These are phyloP conservation scores for Voacanga thouarsii DNA, from an alignment of 257 asterid genomes.

Conservation along the genomic window DNA sequence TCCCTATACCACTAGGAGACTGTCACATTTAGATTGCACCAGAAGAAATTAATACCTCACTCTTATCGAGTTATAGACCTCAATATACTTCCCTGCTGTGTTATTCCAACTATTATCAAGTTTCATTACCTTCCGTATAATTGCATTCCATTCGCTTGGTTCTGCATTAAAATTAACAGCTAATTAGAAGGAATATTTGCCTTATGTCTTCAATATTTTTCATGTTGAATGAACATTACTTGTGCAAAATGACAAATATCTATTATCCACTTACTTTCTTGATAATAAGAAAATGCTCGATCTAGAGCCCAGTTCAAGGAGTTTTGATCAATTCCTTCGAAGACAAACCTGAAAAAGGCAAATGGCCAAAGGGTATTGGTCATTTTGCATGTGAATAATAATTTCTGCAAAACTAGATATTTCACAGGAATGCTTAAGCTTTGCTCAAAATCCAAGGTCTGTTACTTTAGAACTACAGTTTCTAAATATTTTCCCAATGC, in stretches of 20 bases:
- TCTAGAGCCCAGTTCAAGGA: conserved; percentile 58
- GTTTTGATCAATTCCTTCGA: conserved; percentile 79
- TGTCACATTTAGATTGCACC: no score
- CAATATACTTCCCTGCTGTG: conserved; percentile 74
- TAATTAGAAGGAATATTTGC: neutral
- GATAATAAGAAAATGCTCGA: conserved; percentile 63
- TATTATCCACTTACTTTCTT: conserved; percentile 45
- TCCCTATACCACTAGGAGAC: neutral
- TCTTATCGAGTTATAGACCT: conserved; percentile 53
- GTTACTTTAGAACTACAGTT: neutral
- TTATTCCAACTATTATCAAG: conserved; percentile 77
- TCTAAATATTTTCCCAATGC: no score
- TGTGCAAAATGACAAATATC: neutral
- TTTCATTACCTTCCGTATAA: conserved; percentile 55
- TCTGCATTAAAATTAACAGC: conserved; percentile 40
- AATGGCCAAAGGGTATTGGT: neutral
- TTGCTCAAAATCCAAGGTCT: neutral
- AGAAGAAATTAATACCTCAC: conserved; percentile 12
- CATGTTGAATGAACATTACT: neutral
- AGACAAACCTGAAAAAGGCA: conserved; percentile 54
- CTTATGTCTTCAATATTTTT: neutral
- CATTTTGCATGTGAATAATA: neutral
- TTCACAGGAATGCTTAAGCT: neutral
- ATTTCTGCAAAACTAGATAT: neutral
- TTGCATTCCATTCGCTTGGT: conserved; percentile 51